These are phyloP conservation scores for Rosa multiflora DNA, from an alignment of 306 rosid species.

Conservation along the genomic window DNA sequence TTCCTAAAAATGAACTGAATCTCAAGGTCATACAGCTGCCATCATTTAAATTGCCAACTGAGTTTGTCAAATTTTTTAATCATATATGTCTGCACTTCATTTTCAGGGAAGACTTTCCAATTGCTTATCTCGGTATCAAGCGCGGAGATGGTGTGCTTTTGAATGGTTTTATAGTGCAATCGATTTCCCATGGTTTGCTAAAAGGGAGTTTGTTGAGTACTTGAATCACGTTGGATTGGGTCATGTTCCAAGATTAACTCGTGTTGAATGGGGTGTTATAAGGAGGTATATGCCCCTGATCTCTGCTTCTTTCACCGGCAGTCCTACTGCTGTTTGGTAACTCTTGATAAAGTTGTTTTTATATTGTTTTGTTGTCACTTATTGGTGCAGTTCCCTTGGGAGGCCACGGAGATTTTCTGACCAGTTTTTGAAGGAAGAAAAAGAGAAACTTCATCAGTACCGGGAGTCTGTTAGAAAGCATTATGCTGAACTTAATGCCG, in stretches of 20 bases:
- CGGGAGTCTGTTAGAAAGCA: constrained; percentile 82
- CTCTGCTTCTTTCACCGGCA: constrained; percentile 30
- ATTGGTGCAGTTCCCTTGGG: constrained; percentile 85
- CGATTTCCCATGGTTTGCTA: constrained; percentile 96
- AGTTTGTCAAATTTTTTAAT: constrained; percentile 18
- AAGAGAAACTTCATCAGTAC: constrained; percentile 78
- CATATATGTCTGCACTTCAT: constrained; percentile 1
- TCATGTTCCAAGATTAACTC: constrained; percentile 90
- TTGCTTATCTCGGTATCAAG: constrained; percentile 64
- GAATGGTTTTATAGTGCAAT: constrained; percentile 99
- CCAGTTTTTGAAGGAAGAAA: constrained; percentile 82
- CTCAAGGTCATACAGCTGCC: constrained; percentile 50
- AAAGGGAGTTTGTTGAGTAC: constrained; percentile 90
- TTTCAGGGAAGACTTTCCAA: constrained; percentile 68
- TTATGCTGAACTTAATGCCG: constrained; percentile 85
- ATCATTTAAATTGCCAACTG: constrained; percentile 20
- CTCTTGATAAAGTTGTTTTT: neutral
- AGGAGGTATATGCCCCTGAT: constrained; percentile 60
- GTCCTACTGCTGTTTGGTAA: constrained; percentile 11
- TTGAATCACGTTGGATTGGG: constrained; percentile 93
- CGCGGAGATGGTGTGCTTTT: constrained; percentile 80
- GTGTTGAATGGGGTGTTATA: constrained; percentile 97
- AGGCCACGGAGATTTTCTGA: constrained; percentile 88
- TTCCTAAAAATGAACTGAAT: constrained; percentile 29
- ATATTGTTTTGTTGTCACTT: constrained; percentile 20